Base-by-base conservation (phyloP, 345 rosid species). In the Murraya koenigii region DNA sequence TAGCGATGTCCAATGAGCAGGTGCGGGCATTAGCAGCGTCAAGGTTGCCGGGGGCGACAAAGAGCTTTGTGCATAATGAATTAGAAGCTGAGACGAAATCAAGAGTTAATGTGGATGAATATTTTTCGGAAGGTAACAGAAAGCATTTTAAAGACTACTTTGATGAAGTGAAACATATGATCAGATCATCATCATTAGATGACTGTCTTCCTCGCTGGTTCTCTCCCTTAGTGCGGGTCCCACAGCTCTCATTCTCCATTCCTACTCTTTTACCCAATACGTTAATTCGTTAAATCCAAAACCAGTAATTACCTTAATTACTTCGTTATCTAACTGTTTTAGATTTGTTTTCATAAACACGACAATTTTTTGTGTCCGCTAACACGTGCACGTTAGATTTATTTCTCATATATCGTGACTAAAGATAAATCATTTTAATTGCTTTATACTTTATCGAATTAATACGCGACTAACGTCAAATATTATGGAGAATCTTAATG, bases 191-290 rank as follows among this genome's bases (percentile, higher is more conserved):
- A 44, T 44, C 62, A 23, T 23, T 6, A 15, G 89, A 80, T 55
- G 84, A 86, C 9, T 91, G 92, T 44, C 87, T 86, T 28, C 92
- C 94, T 35, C 82, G 92, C 59, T 91, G 92, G 94, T 86, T 91
- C 85, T 84, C 87, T 26, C 92, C 94, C 1, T 67, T 87, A 69
- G 59, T 85, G 88, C 32, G 76, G 73, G 1, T 60, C 81, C 36
- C 81, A 71, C 9, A 38, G 78, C 35, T 71, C 20, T 1, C 49
- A 75, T 56, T 86, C 86, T 69, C 94, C 94, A 76, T 80, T 89
- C 47, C 91, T 90, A 13, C 86, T 89, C 6, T 44, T 52, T 72
- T 85, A 74, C 91, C 92, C 17, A 91, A 90, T 88, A 64, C 5
- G 49, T 44, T 14, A 13, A 3, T 13, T 2, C 49, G 49, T 13